Evolutionary conservation across 495 filamentous ascomycete genomes (phyloP).

Genomic region (Penicillium coprophilum): DNA sequence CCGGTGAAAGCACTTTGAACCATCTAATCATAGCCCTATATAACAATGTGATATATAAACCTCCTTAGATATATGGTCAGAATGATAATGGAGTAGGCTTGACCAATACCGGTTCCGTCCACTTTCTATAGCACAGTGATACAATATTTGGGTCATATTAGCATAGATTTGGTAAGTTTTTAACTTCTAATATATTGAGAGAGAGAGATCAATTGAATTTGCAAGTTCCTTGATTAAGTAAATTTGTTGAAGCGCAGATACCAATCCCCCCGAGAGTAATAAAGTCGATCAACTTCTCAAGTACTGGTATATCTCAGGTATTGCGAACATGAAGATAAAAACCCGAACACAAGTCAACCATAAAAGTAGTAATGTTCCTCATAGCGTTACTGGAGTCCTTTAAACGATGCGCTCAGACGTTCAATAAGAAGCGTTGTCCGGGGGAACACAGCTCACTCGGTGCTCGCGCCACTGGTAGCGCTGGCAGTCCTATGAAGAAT

Average conservation of each 20-base stretch:
- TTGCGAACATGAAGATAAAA: neutral
- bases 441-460: neutral
- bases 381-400: neutral
- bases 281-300: neutral
- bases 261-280: neutral
- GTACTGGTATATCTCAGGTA: neutral
- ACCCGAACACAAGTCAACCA: no score
- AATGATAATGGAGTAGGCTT: no score
- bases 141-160: neutral
- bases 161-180: neutral
- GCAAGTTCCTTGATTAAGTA: neutral
- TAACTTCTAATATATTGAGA: neutral
- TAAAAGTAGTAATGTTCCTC: neutral
- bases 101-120: neutral
- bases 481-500: conserved; percentile 1
- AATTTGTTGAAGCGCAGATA: neutral
- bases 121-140: no score
- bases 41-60: no score
- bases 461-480: neutral
- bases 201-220: neutral
- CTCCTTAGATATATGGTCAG: no score
- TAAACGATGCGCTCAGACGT: neutral
- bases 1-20: no score
- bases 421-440: neutral
- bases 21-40: no score